A percentile compares a stretch with the other conserved stretches of the same genome.
Evolutionary conservation across 768 basidiomycete species (phyloP).

Genomic region (Lanmaoa rubissima): DNA sequence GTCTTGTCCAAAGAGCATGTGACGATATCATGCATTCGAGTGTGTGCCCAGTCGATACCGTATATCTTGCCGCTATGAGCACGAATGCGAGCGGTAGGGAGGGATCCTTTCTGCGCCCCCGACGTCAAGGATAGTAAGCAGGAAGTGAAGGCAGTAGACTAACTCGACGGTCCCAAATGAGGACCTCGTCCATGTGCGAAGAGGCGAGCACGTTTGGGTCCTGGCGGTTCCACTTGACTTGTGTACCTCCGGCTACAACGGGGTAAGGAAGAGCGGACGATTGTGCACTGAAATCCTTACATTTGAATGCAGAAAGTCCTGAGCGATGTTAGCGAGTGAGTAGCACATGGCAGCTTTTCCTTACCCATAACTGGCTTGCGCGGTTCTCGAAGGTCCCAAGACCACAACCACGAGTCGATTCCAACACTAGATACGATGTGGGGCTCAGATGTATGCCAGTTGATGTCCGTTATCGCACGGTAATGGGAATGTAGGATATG

Average conservation of each 20-base stretch:
- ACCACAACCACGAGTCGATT: conserved; percentile 93
- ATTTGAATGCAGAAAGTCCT: conserved; percentile 61
- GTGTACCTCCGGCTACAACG: conserved; percentile 74
- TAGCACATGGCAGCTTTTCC: background rate
- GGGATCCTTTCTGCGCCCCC: conserved; percentile 72
- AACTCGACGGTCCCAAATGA: conserved; percentile 94
- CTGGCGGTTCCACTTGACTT: conserved; percentile 95
- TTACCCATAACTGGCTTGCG: conserved; percentile 70
- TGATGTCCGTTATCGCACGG: conserved; percentile 96
- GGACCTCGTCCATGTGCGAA: conserved; percentile 80
- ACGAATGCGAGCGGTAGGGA: conserved; percentile 69
- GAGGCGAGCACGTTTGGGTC: conserved; percentile 87
- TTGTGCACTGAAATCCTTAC: conserved; percentile 28
- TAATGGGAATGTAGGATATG: conserved; percentile 87
- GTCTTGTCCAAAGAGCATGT: conserved; percentile 95
- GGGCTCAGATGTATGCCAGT: conserved; percentile 89
- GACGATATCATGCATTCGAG: conserved; percentile 70
- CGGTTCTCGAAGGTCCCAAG: conserved; percentile 82
- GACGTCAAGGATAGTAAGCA: conserved; percentile 5
- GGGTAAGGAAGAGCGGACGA: background rate
- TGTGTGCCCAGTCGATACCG: conserved; percentile 94
- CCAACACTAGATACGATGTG: conserved; percentile 86
- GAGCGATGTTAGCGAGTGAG: background rate
- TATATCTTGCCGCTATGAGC: conserved; percentile 94
- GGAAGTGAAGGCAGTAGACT: conserved; percentile 22